These are phyloP conservation scores for Cercophora scortea DNA, from an alignment of 495 filamentous ascomycete genomes.

Conservation along the genomic window DNA sequence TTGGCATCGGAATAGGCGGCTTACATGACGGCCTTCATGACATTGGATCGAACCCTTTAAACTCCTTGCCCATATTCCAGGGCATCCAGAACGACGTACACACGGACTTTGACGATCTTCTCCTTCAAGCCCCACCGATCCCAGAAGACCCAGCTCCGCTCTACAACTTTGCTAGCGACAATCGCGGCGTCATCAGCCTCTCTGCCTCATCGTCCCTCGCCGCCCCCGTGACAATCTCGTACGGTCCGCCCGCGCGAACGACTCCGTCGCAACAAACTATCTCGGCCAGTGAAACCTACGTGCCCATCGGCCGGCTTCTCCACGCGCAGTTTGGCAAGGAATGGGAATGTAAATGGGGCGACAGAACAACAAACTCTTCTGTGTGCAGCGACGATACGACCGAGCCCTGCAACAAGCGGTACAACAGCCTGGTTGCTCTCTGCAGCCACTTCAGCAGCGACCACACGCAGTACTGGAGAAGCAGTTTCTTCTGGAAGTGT, in stretches of 20 bases:
- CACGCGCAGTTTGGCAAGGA: background rate
- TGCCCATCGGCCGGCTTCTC: constrained; percentile 4
- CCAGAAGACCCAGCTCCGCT: background rate
- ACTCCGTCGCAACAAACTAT: background rate
- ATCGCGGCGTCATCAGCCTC: background rate
- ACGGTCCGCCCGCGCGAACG: background rate
- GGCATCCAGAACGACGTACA: background rate
- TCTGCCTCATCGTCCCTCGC: background rate
- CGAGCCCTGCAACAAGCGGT: constrained; percentile 1
- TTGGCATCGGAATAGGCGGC: background rate
- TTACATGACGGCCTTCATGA: too few relatives aligned
- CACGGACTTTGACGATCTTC: background rate
- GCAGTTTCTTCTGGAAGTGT: background rate
- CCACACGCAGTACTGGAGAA: background rate
- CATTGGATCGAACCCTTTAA: background rate
- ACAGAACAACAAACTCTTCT: background rate
- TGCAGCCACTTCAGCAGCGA: background rate
- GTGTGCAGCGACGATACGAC: background rate
- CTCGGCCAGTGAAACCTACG: background rate
- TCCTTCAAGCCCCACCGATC: background rate
- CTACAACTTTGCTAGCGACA: background rate
- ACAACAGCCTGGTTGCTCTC: background rate
- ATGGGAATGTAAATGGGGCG: constrained; percentile 8
- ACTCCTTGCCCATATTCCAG: too few relatives aligned
- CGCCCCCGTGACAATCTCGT: background rate